phyloP scores from a whole-genome alignment of 805 yeast genomes.

The Wickerhamomyces tratensis region DNA sequence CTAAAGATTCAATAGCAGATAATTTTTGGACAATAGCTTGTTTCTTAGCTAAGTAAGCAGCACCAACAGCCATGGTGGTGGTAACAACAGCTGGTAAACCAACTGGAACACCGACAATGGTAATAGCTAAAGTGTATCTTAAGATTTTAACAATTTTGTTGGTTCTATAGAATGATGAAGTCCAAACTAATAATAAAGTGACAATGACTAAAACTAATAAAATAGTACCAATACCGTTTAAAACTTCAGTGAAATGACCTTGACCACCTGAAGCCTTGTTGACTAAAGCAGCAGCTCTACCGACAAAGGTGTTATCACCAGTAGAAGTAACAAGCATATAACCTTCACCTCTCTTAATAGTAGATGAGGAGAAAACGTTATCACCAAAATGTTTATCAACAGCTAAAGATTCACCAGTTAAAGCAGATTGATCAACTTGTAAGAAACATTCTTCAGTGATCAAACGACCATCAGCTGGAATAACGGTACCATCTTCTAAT shows the following conservation, averaged over 20 bases:
- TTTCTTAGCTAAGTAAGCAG: conserved; percentile 95
- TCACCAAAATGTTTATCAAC: conserved; percentile 90
- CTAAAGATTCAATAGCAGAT: conserved; percentile 93
- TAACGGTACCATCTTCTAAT: conserved; percentile 87
- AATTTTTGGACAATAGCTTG: conserved; percentile 95
- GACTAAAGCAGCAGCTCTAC: conserved; percentile 95
- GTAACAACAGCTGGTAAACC: conserved; percentile 98
- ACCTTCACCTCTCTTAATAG: conserved; percentile 93
- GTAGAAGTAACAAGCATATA: conserved; percentile 91
- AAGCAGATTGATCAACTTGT: conserved; percentile 93
- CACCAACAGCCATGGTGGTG: conserved; percentile 99
- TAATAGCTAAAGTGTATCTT: conserved; percentile 89
- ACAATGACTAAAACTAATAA: conserved; percentile 80
- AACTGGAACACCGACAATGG: conserved; percentile 97
- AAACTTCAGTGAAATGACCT: conserved; percentile 96
- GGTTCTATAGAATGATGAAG: conserved; percentile 90
- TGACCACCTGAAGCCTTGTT: conserved; percentile 88
- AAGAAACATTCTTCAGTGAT: conserved; percentile 78
- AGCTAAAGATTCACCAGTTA: conserved; percentile 96
- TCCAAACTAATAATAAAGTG: conserved; percentile 85
- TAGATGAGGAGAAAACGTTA: conserved; percentile 81
- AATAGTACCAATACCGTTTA: conserved; percentile 95
- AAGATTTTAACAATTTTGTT: conserved; percentile 77
- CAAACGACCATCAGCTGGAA: conserved; percentile 89
- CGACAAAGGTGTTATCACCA: conserved; percentile 92